Evolutionary conservation across 2,329 filamentous ascomycete species (phyloP), one percentile per base, ranked within the genome.

Genomic region (Paecilomyces formosus): DNA sequence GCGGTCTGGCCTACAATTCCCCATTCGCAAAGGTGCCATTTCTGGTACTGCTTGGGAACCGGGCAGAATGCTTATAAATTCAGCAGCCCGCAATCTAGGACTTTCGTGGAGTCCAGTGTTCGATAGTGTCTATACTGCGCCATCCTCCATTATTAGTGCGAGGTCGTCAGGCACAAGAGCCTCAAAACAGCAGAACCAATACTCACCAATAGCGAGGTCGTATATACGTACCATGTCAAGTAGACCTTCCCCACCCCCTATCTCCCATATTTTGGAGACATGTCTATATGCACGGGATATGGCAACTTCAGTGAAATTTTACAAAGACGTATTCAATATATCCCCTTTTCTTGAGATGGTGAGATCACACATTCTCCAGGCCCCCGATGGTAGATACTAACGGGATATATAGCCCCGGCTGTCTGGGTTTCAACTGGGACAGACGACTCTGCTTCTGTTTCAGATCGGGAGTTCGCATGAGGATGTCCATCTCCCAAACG

Each of bases 231-330:
- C 57, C 56, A 59, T 50, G 15, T 55, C 50, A 12, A 39, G 39
- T 15, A 45, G 18, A 9, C 55, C 56, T 66, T 3, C 69, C 65
- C 64, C 72, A 63, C 54, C 61, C 18, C 57, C 61, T 11, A 64
- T 64, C 30, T 64, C 64, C 11, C 68, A 70, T 58, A 63, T 70
- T 54, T 60, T 70, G 11, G 68, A 70, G 53, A 70, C 68, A 22
- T 64, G 63, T 56, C 62, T 70, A 12, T 68, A 69, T 55, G 68
- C 69, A 52, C 65, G 64, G 22, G 65, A 68, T 54, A 26, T 70
- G 24, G 56, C 56, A 1, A 54, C 59, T 5, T 60, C 67, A 3
- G 59, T 62, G 13, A 62, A 65, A 15, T 70, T 70, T 57, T 70
- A 70, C 58, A 64, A 61, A 30, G 61, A 66, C 3, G 51, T 62